Conservation (phyloP, 164 flowering plant genomes). For the Magnolia officinalis region DNA sequence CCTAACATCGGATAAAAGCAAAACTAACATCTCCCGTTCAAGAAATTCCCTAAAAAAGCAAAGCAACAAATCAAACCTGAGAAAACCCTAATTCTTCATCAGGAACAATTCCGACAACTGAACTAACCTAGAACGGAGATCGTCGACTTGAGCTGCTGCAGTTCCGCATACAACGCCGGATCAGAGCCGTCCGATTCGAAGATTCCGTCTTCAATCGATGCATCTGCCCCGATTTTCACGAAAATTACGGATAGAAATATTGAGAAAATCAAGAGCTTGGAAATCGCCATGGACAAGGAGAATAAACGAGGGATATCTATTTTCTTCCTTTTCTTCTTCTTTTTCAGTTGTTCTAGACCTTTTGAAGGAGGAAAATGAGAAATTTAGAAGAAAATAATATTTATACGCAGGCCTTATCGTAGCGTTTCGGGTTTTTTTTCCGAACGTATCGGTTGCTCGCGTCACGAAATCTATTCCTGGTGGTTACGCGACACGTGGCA, state of each 20-base stretch:
- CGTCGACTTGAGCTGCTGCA: conserved; percentile 39
- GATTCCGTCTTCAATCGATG: conserved; percentile 9
- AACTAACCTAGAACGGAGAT: conserved; percentile 34
- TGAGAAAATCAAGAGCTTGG: conserved; percentile 12
- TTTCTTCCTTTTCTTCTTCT: not conserved
- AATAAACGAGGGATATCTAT: not conserved
- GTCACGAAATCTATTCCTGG: not conserved
- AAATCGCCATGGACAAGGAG: conserved; percentile 26
- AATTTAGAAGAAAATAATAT: not conserved
- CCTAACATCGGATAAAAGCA: not conserved
- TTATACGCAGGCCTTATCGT: not conserved
- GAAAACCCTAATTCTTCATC: not conserved
- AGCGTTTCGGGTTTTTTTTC: not conserved
- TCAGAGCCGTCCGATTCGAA: conserved; percentile 13
- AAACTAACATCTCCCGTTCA: not conserved
- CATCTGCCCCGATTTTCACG: conserved; percentile 15
- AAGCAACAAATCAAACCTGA: not conserved
- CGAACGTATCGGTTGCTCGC: not conserved
- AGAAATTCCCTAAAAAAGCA: not conserved
- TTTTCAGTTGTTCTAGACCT: not conserved
- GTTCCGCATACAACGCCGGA: conserved; percentile 27
- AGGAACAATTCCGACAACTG: not conserved
- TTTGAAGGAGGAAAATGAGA: not conserved
- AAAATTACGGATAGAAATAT: conserved; percentile 20
- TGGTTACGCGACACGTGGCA: too few species aligned